Percentiles rank a stretch among this genome's conserved stretches.
Evolutionary conservation across 495 filamentous ascomycete genomes (phyloP).

Genomic region (Talaromyces stipitatus): DNA sequence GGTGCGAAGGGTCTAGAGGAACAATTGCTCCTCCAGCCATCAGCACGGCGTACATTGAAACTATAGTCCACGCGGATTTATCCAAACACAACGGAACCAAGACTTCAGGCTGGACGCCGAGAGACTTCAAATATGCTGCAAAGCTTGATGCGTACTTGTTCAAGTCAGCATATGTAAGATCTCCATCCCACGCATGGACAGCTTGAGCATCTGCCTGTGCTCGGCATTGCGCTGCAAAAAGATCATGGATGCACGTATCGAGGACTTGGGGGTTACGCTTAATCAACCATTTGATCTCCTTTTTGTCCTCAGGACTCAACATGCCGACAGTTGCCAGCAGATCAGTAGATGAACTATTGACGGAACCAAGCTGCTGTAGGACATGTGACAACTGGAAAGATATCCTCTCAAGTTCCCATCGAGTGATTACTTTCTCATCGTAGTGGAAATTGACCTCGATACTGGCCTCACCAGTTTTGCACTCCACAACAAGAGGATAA

Average conservation of each 20-base stretch:
- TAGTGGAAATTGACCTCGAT: conserved; percentile 27
- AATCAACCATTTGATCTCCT: conserved; percentile 17
- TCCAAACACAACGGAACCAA: conserved; percentile 51
- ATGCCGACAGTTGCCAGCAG: conserved; percentile 8
- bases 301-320: conserved; percentile 11
- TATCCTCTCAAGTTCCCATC: conserved; percentile 21
- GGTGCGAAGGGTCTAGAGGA: conserved; percentile 50
- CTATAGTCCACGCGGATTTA: conserved; percentile 47
- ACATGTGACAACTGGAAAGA: conserved; percentile 12
- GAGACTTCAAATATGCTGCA: conserved; percentile 27
- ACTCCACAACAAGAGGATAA: conserved; percentile 43
- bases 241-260: conserved; percentile 5
- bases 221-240: not conserved
- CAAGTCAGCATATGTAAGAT: conserved; percentile 38
- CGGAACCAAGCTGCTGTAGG: conserved; percentile 8
- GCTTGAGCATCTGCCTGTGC: not conserved
- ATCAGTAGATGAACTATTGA: not conserved
- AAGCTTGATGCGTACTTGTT: conserved; percentile 29
- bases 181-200: conserved; percentile 32
- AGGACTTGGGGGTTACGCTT: not conserved
- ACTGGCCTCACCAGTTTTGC: conserved; percentile 21
- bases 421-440: conserved; percentile 29
- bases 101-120: conserved; percentile 40
- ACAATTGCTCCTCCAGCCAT: conserved; percentile 54
- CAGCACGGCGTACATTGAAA: conserved; percentile 44